Percentiles rank a stretch among this genome's conserved stretches.
Conservation (phyloP, 2,329 filamentous ascomycete species). For the Aspergillus ustus region DNA sequence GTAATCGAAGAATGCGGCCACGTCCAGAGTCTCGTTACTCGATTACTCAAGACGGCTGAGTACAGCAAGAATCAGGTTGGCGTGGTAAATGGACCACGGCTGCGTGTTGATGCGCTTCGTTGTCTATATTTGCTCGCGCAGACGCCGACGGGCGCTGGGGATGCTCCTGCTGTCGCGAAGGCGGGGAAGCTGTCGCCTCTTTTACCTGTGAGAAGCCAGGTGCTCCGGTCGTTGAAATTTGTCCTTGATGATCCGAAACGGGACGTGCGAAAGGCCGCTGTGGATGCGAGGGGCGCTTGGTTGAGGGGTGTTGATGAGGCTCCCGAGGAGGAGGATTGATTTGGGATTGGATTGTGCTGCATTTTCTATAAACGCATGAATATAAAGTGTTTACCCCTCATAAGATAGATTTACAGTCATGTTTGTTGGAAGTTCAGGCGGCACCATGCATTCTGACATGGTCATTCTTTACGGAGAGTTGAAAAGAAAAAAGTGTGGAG, state of each 20-base stretch:
- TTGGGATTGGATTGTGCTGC: no score
- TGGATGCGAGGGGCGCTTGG: constrained; percentile 66
- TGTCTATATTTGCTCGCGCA: constrained; percentile 47
- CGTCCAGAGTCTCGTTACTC: constrained; percentile 59
- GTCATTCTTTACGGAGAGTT: background rate
- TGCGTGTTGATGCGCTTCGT: constrained; percentile 42
- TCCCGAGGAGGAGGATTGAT: constrained; percentile 56
- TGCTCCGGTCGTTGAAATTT: constrained; percentile 59
- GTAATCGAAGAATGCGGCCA: constrained; percentile 60
- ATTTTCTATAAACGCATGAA: background rate
- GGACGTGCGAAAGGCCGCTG: constrained; percentile 65
- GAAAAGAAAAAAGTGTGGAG: background rate
- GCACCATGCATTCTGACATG: background rate
- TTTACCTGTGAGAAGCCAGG: constrained; percentile 60
- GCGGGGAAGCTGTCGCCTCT: constrained; percentile 49
- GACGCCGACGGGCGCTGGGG: constrained; percentile 21
- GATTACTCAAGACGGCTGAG: constrained; percentile 57
- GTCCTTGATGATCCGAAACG: constrained; percentile 67
- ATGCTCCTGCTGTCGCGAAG: constrained; percentile 30
- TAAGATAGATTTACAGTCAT: background rate
- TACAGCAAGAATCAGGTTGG: constrained; percentile 15
- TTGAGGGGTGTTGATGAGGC: constrained; percentile 62
- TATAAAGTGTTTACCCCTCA: background rate
- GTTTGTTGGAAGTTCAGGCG: background rate
- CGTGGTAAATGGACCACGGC: constrained; percentile 30